A percentile compares a stretch with the other conserved stretches of the same genome.
Conservation (phyloP, 139 green algal genomes). For the Micractinium sp. region DNA sequence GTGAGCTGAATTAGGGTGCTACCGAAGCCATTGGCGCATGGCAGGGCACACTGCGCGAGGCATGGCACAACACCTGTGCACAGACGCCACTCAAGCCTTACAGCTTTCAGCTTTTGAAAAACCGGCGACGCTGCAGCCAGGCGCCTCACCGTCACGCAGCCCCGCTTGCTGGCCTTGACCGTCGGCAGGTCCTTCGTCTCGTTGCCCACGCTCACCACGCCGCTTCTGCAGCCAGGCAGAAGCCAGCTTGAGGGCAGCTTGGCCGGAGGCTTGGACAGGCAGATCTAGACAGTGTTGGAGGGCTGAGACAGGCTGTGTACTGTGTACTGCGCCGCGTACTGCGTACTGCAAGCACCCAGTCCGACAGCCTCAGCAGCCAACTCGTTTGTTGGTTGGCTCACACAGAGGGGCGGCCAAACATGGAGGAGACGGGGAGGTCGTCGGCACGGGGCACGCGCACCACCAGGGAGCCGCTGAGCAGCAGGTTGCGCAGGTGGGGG, state of each 20-base stretch:
- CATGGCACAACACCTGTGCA: neutral
- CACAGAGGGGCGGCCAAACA: constrained; percentile 33
- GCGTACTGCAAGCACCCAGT: neutral
- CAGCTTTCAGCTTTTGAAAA: too few relatives aligned
- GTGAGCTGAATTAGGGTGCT: too few relatives aligned
- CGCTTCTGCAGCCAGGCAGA: constrained; percentile 9
- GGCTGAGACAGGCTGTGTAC: neutral
- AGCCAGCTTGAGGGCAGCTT: neutral
- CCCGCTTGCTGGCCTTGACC: constrained; percentile 29
- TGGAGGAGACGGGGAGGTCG: neutral
- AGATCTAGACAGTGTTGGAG: neutral
- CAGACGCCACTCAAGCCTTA: too few relatives aligned
- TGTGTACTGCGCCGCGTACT: too few relatives aligned
- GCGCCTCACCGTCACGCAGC: neutral
- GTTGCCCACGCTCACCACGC: neutral
- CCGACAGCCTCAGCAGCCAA: too few relatives aligned
- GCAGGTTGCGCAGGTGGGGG: constrained; percentile 21
- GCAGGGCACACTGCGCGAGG: neutral
- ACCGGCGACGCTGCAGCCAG: neutral
- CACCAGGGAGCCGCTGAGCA: constrained; percentile 30
- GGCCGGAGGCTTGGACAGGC: too few relatives aligned
- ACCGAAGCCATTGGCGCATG: neutral
- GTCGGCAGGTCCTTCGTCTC: constrained; percentile 13
- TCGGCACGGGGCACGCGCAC: constrained; percentile 14
- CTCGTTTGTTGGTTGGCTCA: neutral